Conservation (phyloP, 306 rosid species). For the Sesbania bispinosa region DNA sequence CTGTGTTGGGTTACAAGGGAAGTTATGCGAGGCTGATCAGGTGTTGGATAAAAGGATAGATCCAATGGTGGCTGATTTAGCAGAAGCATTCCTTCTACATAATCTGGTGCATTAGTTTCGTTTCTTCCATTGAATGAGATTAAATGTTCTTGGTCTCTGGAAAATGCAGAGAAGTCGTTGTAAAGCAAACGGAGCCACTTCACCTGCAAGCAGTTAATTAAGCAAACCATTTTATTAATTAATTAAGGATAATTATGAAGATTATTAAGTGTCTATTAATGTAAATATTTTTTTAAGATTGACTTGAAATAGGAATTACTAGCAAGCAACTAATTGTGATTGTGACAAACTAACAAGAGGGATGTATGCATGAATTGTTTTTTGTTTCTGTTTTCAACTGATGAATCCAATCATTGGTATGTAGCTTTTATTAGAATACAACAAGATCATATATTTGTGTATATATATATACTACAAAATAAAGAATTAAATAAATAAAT, state of each 20-base stretch:
- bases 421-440: not conserved
- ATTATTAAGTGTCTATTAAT: not conserved
- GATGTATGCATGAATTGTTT: not conserved
- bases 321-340: conserved; percentile 12
- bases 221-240: not conserved
- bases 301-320: not conserved
- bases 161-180: conserved; percentile 51
- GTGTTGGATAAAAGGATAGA: conserved; percentile 58
- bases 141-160: conserved; percentile 67
- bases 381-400: not conserved
- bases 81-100: conserved; percentile 65
- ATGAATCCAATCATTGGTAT: not conserved
- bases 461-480: not conserved
- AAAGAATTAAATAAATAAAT: not conserved
- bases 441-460: no score
- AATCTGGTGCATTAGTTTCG: conserved; percentile 40
- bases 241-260: not conserved
- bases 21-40: conserved; percentile 49
- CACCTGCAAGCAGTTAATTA: conserved; percentile 45
- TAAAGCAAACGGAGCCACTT: conserved; percentile 69
- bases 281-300: not conserved
- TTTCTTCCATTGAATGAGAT: conserved; percentile 35
- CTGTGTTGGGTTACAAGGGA: conserved; percentile 46
- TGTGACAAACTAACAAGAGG: conserved; percentile 5
- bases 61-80: conserved; percentile 47